Base-by-base conservation (phyloP, 768 basidiomycete species). In the Serendipita vermifera region DNA sequence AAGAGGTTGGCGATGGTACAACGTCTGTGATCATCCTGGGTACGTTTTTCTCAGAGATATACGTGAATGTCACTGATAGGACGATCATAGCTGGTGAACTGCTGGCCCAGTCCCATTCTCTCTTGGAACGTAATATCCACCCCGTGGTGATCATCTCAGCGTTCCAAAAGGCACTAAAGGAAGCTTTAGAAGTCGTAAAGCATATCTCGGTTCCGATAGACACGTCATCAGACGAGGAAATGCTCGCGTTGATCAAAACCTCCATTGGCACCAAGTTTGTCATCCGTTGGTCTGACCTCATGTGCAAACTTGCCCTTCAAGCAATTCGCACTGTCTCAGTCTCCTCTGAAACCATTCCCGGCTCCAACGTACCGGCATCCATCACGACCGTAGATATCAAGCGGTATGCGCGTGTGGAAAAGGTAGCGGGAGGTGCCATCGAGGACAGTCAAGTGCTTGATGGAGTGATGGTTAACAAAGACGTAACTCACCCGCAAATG, bases 181-280 rank as follows among this genome's bases (percentile, higher is more conserved):
- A 90, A 67, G 87, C 92, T 0, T 81, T 99, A 14, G 79, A 83
- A 59, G 90, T 94, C 68, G 82, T 98, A 67, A 77, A 87, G 59
- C 76, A 75, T 51, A 88, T 98, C 64, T 92, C 92, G 6, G 72
- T 88, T 59, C 92, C 92, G 27, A 96, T 98, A 65, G 80, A 97
- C 71, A 81, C 82, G 15, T 75, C 75, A 33, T 80, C 85, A 64
- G 93, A 98, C 63, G 76, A 77, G 17, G 83, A 92, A 64, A 98
- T 98, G 94, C 81, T 98, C 55, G 77, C 87, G 3, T 80, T 99
- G 64, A 98, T 99, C 79, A 96, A 96, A 70, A 94, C 89, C 0
- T 94, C 91, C 35, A 96, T 98, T 71, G 96, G 96, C 15, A 98
- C 96, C 41, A 98, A 98, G 70, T 97, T 98, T 66, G 91, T 92